phyloP scores from a whole-genome alignment of 2,329 filamentous ascomycete genomes.

The Epichloe gansuensis region DNA sequence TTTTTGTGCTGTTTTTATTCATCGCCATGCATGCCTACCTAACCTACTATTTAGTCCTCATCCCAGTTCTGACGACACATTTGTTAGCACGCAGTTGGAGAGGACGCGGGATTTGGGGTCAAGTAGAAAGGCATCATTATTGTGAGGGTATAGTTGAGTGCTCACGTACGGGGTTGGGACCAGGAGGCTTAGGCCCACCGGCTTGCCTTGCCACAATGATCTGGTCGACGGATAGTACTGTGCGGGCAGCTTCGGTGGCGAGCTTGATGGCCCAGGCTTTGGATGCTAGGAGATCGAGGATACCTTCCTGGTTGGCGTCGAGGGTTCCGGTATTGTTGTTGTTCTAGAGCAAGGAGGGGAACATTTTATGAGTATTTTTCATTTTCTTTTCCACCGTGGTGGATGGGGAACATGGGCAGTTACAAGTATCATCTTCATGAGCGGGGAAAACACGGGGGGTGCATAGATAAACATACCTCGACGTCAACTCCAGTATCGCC shows the following conservation, averaged over 20 bases:
- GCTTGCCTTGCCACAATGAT: slow-evolving; percentile 98
- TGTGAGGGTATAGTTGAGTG: too few species aligned
- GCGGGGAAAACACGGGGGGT: neutral
- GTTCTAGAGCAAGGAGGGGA: slow-evolving; percentile 36
- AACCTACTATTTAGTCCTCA: slow-evolving; percentile 38
- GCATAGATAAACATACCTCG: slow-evolving; percentile 40
- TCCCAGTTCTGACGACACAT: slow-evolving; percentile 42
- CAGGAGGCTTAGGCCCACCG: slow-evolving; percentile 91
- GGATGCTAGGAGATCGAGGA: slow-evolving; percentile 79
- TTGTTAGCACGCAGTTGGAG: neutral
- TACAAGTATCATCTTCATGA: too few species aligned
- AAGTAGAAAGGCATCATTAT: too few species aligned
- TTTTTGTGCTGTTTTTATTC: neutral
- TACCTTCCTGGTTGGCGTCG: slow-evolving; percentile 77
- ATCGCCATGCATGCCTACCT: neutral
- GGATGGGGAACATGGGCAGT: neutral
- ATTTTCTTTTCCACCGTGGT: neutral
- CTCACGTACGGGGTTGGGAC: slow-evolving; percentile 61
- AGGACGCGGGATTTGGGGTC: too few species aligned
- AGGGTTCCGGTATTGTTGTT: slow-evolving; percentile 68
- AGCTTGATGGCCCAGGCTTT: slow-evolving; percentile 98
- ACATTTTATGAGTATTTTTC: slow-evolving; percentile 3
- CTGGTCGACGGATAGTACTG: slow-evolving; percentile 91
- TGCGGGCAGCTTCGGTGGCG: slow-evolving; percentile 87
- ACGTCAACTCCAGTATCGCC: slow-evolving; percentile 93